phyloP scores from a whole-genome alignment of 768 basidiomycete genomes.

The Rickenella mellea region DNA sequence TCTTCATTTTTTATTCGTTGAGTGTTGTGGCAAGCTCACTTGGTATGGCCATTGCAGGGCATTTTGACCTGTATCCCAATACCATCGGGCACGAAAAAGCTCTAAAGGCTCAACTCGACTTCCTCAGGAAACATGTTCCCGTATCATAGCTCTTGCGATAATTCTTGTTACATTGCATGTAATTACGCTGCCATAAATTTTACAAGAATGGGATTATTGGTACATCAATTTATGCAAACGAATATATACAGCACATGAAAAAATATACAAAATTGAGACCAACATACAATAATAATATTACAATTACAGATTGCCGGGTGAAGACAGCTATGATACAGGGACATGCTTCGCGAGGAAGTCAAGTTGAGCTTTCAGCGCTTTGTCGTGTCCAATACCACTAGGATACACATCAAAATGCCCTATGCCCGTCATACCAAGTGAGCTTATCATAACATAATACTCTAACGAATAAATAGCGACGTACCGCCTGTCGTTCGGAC shows the following conservation, averaged over 20 bases:
- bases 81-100: slow-evolving; percentile 10
- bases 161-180: background rate
- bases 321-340: slow-evolving; percentile 10
- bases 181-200: too few relatives aligned
- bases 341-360: slow-evolving; percentile 18
- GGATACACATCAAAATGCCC: slow-evolving; percentile 20
- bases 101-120: slow-evolving; percentile 15
- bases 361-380: slow-evolving; percentile 14
- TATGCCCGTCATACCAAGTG: background rate
- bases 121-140: slow-evolving; percentile 18
- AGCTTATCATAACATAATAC: too few relatives aligned
- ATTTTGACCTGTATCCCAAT: slow-evolving; percentile 19
- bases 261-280: too few relatives aligned
- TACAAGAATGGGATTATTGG: too few relatives aligned
- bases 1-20: background rate
- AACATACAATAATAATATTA: too few relatives aligned
- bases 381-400: slow-evolving; percentile 10
- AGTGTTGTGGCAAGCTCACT: background rate
- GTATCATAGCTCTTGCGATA: slow-evolving; percentile 2
- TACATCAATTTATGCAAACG: too few relatives aligned
- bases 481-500: slow-evolving; percentile 11
- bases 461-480: too few relatives aligned
- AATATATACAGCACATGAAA: too few relatives aligned
- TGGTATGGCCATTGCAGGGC: slow-evolving; percentile 7
- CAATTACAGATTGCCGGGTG: too few relatives aligned